A percentile compares a stretch with the other conserved stretches of the same genome.
These are phyloP conservation scores for Penicillium occitanis DNA, from an alignment of 2,329 filamentous ascomycete species.

Conservation along the genomic window DNA sequence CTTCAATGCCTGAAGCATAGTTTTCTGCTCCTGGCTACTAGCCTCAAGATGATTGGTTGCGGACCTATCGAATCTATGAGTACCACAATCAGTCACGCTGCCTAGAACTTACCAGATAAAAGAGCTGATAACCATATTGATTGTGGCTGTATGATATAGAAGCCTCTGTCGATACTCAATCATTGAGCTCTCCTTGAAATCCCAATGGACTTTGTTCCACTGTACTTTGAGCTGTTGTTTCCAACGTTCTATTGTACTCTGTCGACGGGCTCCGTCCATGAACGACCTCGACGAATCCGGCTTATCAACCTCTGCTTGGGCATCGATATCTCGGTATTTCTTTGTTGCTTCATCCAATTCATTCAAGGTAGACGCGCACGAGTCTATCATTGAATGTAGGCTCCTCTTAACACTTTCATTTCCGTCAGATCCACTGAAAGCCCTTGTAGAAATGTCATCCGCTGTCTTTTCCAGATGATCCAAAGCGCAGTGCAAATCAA, in stretches of 20 bases:
- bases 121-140: background rate
- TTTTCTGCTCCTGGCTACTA: background rate
- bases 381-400: background rate
- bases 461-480: background rate
- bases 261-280: background rate
- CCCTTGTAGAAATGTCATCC: background rate
- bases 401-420: background rate
- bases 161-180: background rate
- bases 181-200: background rate
- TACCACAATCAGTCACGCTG: background rate
- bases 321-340: background rate
- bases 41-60: background rate
- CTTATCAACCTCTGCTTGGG: background rate
- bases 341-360: background rate
- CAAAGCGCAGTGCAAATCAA: background rate
- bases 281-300: background rate
- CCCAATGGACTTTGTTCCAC: background rate
- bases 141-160: background rate
- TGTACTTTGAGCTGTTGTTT: background rate
- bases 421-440: background rate
- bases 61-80: background rate
- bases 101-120: background rate
- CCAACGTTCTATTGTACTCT: background rate
- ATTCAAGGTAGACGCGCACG: background rate
- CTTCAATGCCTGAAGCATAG: background rate